These are phyloP conservation scores for Ambrosia artemisiifolia DNA, from an alignment of 129 eudicot species.

Conservation along the genomic window DNA sequence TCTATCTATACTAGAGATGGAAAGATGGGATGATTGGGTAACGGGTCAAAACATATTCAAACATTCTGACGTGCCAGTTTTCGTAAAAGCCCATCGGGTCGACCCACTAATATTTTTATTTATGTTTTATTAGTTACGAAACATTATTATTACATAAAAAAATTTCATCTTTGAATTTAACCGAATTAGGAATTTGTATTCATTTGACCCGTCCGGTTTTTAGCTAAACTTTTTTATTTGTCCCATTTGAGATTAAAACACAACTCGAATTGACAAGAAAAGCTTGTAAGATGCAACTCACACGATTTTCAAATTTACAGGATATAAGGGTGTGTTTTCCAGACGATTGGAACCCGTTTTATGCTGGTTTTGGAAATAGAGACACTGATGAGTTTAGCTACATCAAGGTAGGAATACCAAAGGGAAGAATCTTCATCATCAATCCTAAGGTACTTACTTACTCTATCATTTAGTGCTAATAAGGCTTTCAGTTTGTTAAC, in stretches of 20 bases:
- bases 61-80: neutral
- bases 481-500: neutral
- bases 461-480: neutral
- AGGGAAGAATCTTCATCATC: slow-evolving; percentile 82
- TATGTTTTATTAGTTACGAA: neutral
- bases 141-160: neutral
- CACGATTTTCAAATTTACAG: slow-evolving; percentile 32
- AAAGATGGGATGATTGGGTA: neutral
- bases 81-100: neutral
- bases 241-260: neutral
- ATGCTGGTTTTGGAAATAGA: slow-evolving; percentile 97
- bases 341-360: slow-evolving; percentile 73
- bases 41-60: neutral
- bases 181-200: neutral
- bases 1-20: too few relatives aligned
- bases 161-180: neutral
- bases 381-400: slow-evolving; percentile 95
- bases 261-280: neutral
- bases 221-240: neutral
- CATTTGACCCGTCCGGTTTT: neutral
- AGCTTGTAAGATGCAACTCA: slow-evolving; percentile 7
- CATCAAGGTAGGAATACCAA: slow-evolving; percentile 83
- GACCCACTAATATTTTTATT: neutral
- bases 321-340: slow-evolving; percentile 84
- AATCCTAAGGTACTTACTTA: slow-evolving; percentile 69